Conservation (phyloP, 768 basidiomycete species). For the Hygrophorus pudorinus region DNA sequence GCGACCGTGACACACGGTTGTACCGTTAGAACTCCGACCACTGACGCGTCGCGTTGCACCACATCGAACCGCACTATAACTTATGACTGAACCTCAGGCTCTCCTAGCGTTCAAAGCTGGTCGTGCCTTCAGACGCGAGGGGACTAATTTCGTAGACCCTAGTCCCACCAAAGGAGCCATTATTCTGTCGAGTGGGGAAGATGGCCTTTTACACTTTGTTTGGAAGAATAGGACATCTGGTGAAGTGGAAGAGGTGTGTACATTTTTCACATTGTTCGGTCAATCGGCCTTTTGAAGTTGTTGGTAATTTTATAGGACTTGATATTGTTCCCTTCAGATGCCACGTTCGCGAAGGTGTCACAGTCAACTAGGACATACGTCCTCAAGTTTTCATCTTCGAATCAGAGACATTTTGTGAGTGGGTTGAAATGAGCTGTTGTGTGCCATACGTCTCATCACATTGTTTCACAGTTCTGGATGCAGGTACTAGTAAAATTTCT, state of each 20-base stretch:
- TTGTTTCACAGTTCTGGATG: slow-evolving; percentile 66
- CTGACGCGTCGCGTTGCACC: slow-evolving; percentile 32
- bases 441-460: slow-evolving; percentile 4
- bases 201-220: slow-evolving; percentile 66
- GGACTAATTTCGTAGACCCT: slow-evolving; percentile 60
- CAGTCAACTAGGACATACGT: slow-evolving; percentile 66
- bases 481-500: slow-evolving; percentile 42
- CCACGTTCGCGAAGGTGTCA: slow-evolving; percentile 69
- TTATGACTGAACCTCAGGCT: slow-evolving; percentile 32
- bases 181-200: slow-evolving; percentile 56
- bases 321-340: slow-evolving; percentile 82
- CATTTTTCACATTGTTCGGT: slow-evolving; percentile 1
- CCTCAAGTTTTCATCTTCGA: slow-evolving; percentile 85
- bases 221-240: slow-evolving; percentile 70
- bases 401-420: slow-evolving; percentile 83
- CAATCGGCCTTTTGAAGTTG: neutral
- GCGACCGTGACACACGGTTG: neutral
- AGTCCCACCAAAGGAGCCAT: slow-evolving; percentile 66
- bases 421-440: slow-evolving; percentile 1
- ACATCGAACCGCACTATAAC: no score
- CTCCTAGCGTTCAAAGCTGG: slow-evolving; percentile 61
- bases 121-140: slow-evolving; percentile 58
- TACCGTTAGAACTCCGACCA: neutral
- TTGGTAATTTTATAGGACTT: slow-evolving; percentile 46
- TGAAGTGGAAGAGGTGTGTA: slow-evolving; percentile 50